Evolutionary conservation across 164 flowering plant species (phyloP).

Genomic region (Echeveria elegans): DNA sequence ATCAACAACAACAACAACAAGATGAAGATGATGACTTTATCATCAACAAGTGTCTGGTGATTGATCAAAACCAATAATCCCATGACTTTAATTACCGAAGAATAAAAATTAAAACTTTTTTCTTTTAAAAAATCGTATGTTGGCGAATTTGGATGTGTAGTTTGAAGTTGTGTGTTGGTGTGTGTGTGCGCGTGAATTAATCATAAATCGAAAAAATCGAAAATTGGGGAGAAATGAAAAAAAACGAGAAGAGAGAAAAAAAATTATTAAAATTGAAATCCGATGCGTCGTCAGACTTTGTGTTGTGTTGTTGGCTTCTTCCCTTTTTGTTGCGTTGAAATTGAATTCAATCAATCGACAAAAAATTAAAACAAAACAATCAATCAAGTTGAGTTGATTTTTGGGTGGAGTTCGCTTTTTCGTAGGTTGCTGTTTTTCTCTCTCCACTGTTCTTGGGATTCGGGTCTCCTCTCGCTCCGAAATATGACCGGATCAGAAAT

Average conservation of each 20-base stretch:
- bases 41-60: not conserved
- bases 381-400: not conserved
- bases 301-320: not conserved
- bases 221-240: constrained; percentile 5
- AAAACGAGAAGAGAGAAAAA: not conserved
- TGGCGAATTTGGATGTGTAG: not conserved
- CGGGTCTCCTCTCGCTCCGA: not conserved
- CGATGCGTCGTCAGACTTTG: not conserved
- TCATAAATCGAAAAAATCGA: not conserved
- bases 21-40: not conserved
- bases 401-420: not conserved
- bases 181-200: no score
- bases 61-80: not conserved
- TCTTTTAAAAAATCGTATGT: no score
- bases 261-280: constrained; percentile 1
- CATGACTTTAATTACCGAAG: not conserved
- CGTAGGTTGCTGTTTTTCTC: constrained; percentile 7
- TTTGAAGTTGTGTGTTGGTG: not conserved
- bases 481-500: no score
- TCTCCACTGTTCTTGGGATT: constrained; percentile 6
- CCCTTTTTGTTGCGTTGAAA: not conserved
- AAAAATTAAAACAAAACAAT: not conserved
- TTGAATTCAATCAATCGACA: not conserved
- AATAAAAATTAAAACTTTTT: constrained; percentile 8
- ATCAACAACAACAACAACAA: not conserved